A percentile compares a stretch with the other conserved stretches of the same genome.
Evolutionary conservation across 2,329 filamentous ascomycete species (phyloP).

Genomic region (Talaromyces marneffei): DNA sequence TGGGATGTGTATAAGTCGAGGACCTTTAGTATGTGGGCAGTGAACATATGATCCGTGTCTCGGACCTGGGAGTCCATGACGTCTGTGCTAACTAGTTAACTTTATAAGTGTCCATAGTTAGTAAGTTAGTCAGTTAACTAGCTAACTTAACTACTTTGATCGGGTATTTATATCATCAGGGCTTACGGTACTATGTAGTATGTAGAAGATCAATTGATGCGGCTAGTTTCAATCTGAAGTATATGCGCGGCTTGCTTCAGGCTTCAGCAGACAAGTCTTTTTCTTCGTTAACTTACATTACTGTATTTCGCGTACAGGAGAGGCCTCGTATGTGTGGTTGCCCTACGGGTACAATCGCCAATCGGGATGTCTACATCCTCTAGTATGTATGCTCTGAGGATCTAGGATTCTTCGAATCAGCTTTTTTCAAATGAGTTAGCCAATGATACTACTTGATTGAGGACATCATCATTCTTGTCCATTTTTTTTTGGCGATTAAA

Average conservation of each 20-base stretch:
- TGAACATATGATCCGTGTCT: not conserved
- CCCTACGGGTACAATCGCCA: not conserved
- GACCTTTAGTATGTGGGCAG: not conserved
- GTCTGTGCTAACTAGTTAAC: not conserved
- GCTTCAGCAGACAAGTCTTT: not conserved
- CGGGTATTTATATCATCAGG: not conserved
- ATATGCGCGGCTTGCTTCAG: not conserved
- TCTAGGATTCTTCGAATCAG: conserved; percentile 1
- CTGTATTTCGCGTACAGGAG: not conserved
- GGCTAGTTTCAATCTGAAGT: conserved; percentile 1
- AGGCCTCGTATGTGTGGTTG: not conserved
- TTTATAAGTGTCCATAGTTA: too few species aligned
- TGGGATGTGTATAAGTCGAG: not conserved
- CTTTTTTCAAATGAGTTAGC: not conserved
- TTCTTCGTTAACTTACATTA: not conserved
- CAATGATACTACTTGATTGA: conserved; percentile 1
- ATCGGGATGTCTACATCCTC: not conserved
- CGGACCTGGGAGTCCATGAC: not conserved
- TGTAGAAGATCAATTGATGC: not conserved
- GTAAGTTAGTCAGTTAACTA: too few species aligned
- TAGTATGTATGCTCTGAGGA: not conserved
- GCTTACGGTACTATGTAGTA: too few species aligned
- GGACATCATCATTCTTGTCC: not conserved
- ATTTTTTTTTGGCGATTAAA: not conserved
- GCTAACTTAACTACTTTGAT: not conserved